Conservation (phyloP, 2,329 filamentous ascomycete species). For the Cladosporium cucumerinum region DNA sequence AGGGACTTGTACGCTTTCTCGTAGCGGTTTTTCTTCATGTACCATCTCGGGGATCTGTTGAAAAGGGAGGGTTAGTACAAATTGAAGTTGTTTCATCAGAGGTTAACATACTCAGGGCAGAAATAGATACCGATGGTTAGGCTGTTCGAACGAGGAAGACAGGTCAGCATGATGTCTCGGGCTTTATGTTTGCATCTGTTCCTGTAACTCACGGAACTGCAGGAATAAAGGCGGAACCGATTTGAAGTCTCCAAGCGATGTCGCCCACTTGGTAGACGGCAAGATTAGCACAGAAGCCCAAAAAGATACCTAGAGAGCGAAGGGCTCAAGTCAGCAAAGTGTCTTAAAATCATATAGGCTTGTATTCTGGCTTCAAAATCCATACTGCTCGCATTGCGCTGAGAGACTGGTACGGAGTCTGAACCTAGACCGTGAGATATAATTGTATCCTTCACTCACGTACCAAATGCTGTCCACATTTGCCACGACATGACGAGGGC, state of each 20-base stretch:
- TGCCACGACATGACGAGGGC: constrained; percentile 56
- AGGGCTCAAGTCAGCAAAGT: background rate
- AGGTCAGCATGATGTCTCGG: background rate
- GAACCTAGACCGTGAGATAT: background rate
- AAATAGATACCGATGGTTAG: constrained; percentile 43
- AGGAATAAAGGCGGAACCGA: constrained; percentile 48
- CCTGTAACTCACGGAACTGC: constrained; percentile 35
- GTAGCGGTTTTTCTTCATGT: constrained; percentile 47
- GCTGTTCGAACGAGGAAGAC: background rate
- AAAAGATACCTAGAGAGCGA: constrained; percentile 35
- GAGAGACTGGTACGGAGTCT: background rate
- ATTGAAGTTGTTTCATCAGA: background rate
- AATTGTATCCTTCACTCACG: background rate
- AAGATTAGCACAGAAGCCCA: constrained; percentile 43
- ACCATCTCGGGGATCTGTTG: constrained; percentile 24
- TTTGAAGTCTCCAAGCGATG: constrained; percentile 45
- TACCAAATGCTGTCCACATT: constrained; percentile 47
- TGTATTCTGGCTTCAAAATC: background rate
- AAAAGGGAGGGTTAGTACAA: background rate
- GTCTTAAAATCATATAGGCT: background rate
- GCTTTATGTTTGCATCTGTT: background rate
- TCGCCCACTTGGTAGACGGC: constrained; percentile 39
- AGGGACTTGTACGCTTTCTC: constrained; percentile 50
- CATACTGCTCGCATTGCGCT: background rate
- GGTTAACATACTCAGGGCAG: constrained; percentile 35